phyloP scores from a whole-genome alignment of 495 filamentous ascomycete species.

The Daldinia childiae region DNA sequence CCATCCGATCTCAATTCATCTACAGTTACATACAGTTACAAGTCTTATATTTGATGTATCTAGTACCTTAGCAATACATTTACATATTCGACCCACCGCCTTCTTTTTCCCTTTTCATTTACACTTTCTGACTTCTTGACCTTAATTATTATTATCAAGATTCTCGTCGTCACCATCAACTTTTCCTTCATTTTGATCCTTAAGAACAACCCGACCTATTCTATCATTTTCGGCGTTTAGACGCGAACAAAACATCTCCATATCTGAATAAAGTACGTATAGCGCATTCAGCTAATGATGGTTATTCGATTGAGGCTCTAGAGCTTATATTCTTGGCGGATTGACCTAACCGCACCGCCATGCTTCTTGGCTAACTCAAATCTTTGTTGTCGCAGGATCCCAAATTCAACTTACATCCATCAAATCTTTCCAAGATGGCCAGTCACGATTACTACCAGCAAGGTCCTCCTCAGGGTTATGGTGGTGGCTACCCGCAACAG shows the following conservation, averaged over 20 bases:
- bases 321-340: slow-evolving; percentile 9
- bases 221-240: background rate
- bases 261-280: slow-evolving; percentile 11
- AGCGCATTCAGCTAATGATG: slow-evolving; percentile 8
- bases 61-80: background rate
- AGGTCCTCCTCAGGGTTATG: slow-evolving; percentile 50
- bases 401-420: slow-evolving; percentile 13
- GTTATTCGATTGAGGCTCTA: slow-evolving; percentile 18
- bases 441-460: slow-evolving; percentile 59
- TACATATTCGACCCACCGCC: slow-evolving; percentile 31
- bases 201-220: slow-evolving; percentile 12
- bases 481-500: slow-evolving; percentile 51
- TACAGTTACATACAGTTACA: slow-evolving; percentile 1
- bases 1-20: slow-evolving; percentile 30
- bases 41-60: background rate
- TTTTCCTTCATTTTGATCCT: slow-evolving; percentile 8
- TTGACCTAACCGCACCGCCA: slow-evolving; percentile 8
- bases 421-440: slow-evolving; percentile 51
- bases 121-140: slow-evolving; percentile 18
- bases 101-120: slow-evolving; percentile 25
- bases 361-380: slow-evolving; percentile 29
- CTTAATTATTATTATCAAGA: slow-evolving; percentile 23
- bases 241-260: slow-evolving; percentile 14
- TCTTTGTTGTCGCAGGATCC: slow-evolving; percentile 26
- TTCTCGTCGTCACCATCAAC: slow-evolving; percentile 27